Base-by-base conservation (phyloP, 345 rosid genomes). In the Schrenkiella parvula region DNA sequence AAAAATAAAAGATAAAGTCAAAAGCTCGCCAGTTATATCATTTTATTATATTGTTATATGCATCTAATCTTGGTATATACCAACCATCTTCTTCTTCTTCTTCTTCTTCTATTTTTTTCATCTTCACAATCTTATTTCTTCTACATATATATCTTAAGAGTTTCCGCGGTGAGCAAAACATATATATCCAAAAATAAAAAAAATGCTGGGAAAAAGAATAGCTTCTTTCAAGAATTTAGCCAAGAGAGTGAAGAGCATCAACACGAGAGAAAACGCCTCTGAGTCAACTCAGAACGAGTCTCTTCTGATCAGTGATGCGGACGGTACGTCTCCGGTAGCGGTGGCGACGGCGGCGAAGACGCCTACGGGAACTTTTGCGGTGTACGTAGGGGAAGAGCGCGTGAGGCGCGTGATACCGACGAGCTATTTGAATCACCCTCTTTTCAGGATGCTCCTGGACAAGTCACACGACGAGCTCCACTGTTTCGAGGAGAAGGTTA, bases 401-500 rank as follows among this genome's bases (percentile, higher is more conserved):
- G 84, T 84, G 73, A 84, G 91, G 68, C 88, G 81, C 66, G 85
- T 82, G 72, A 88, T 89, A 4, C 96, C 96, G 4, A 93, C 93
- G 0, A 78, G 91, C 67, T 89, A 71, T 68, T 80, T 91, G 35
- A 82, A 84, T 5, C 97, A 91, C 61, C 97, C 98, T 17, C 77
- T 91, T 13, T 82, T 93, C 74, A 86, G 86, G 84, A 93, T 91
- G 89, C 60, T 93, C 64, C 69, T 93, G 3, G 95, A 93, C 69
- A 93, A 89, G 72, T 84, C 99, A 3, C 84, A 75, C 51, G 76
- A 86, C 21, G 96, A 93, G 73, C 82, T 82, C 43, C 84, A 87
- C 0, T 88, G 89, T 6, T 81, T 79, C 48, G 83, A 80, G 0
- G 90, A 89, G 50, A 77, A 63, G 62, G 78, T 82, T 47, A 79